Conservation (phyloP, 176 grass and related monocot species). For the Paspalum vaginatum region DNA sequence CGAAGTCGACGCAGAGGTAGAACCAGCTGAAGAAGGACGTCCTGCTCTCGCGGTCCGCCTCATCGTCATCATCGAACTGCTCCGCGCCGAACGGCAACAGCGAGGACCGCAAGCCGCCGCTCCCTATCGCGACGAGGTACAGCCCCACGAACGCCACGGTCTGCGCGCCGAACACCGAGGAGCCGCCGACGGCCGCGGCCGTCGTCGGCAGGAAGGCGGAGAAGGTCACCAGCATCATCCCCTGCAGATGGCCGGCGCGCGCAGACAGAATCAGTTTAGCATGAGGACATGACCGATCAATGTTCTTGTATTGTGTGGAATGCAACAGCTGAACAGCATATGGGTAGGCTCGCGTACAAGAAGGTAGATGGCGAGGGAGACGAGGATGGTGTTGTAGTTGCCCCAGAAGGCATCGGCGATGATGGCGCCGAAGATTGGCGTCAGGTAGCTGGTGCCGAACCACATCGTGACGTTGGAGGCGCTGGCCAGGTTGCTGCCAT, state of each 20-base stretch:
- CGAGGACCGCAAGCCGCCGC: conserved; percentile 62
- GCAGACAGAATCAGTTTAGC: not conserved
- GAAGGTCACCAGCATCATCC: conserved; percentile 58
- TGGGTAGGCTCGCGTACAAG: not conserved
- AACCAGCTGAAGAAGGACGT: conserved; percentile 76
- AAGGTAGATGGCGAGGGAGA: conserved; percentile 60
- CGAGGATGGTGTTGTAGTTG: conserved; percentile 64
- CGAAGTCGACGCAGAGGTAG: conserved; percentile 72
- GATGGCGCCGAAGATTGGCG: conserved; percentile 60
- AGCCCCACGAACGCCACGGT: conserved; percentile 57
- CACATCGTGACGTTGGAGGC: conserved; percentile 59
- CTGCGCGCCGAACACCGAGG: not conserved
- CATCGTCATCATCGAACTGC: conserved; percentile 64
- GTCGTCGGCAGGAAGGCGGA: conserved; percentile 52
- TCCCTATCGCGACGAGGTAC: conserved; percentile 73
- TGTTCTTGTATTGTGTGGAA: too few relatives aligned
- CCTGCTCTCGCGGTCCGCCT: conserved; percentile 52
- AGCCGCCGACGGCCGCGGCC: not conserved
- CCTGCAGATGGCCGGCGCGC: conserved; percentile 33
- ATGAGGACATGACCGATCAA: too few relatives aligned
- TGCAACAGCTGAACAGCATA: not conserved
- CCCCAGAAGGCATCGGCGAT: conserved; percentile 67
- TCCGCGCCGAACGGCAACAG: conserved; percentile 77
- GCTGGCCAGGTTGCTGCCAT: conserved; percentile 53
- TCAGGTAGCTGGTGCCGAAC: conserved; percentile 60